Evolutionary conservation across 768 basidiomycete species (phyloP).

Genomic region (Galerina marginata): DNA sequence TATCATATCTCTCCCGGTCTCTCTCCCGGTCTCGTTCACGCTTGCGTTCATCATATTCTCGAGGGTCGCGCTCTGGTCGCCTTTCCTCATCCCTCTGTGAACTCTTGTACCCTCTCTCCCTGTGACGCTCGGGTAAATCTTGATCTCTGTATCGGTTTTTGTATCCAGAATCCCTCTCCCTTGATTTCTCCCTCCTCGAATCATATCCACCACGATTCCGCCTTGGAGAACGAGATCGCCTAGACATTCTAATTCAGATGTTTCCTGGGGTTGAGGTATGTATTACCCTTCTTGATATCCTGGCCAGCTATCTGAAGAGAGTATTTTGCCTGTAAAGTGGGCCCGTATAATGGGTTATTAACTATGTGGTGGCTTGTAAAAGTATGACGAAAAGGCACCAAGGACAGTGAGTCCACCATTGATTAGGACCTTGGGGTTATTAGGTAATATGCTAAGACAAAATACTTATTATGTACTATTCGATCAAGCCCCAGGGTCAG

Average conservation of each 20-base stretch:
- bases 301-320: too few species aligned
- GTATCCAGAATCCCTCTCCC: slow-evolving; percentile 11
- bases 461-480: too few species aligned
- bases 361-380: too few species aligned
- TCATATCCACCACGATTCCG: slow-evolving; percentile 12
- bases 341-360: too few species aligned
- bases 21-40: slow-evolving; percentile 47
- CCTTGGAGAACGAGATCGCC: slow-evolving; percentile 25
- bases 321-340: too few species aligned
- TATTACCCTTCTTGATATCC: slow-evolving; percentile 8
- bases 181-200: neutral
- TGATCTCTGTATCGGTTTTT: slow-evolving; percentile 21
- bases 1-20: slow-evolving; percentile 51
- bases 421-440: too few species aligned
- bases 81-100: slow-evolving; percentile 19
- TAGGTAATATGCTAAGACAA: too few species aligned
- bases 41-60: slow-evolving; percentile 40
- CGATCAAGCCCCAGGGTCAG: too few species aligned
- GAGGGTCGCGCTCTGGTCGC: slow-evolving; percentile 14
- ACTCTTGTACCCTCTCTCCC: slow-evolving; percentile 20
- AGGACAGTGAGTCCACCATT: too few species aligned
- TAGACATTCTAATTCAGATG: slow-evolving; percentile 23
- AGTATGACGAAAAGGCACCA: too few species aligned
- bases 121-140: slow-evolving; percentile 21
- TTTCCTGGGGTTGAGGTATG: neutral